These are phyloP conservation scores for Neofusicoccum sp. DNA, from an alignment of 2,329 filamentous ascomycete genomes.

Conservation along the genomic window DNA sequence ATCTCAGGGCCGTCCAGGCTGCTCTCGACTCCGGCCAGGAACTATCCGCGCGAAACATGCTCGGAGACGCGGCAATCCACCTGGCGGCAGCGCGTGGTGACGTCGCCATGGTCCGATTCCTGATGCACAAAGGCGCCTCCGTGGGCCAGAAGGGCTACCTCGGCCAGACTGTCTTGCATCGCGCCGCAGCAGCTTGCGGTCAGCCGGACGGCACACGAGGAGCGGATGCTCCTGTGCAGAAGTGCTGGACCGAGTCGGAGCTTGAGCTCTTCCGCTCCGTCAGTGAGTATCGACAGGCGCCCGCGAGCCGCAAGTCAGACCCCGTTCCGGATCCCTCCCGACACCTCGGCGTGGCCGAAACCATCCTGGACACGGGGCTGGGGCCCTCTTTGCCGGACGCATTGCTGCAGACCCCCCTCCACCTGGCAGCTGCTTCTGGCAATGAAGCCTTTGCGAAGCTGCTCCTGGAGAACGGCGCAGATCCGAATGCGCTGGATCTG, in stretches of 20 bases:
- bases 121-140: not conserved
- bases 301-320: not conserved
- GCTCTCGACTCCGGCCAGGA: not conserved
- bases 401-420: not conserved
- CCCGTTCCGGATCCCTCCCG: not conserved
- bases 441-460: not conserved
- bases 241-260: not conserved
- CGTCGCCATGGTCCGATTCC: not conserved
- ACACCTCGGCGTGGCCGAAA: not conserved
- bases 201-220: not conserved
- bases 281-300: not conserved
- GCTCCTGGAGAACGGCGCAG: slow-evolving; percentile 3
- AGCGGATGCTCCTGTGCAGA: not conserved
- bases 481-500: not conserved
- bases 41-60: not conserved
- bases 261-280: not conserved
- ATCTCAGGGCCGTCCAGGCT: not conserved
- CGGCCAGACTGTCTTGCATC: not conserved
- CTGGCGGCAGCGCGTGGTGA: not conserved
- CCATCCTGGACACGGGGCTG: not conserved
- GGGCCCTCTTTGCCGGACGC: not conserved
- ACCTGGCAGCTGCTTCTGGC: not conserved
- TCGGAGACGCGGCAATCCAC: slow-evolving; percentile 3
- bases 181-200: not conserved
- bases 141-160: not conserved